Base-by-base conservation (phyloP, 2,329 filamentous ascomycete species). In the Talaromyces sp. region DNA sequence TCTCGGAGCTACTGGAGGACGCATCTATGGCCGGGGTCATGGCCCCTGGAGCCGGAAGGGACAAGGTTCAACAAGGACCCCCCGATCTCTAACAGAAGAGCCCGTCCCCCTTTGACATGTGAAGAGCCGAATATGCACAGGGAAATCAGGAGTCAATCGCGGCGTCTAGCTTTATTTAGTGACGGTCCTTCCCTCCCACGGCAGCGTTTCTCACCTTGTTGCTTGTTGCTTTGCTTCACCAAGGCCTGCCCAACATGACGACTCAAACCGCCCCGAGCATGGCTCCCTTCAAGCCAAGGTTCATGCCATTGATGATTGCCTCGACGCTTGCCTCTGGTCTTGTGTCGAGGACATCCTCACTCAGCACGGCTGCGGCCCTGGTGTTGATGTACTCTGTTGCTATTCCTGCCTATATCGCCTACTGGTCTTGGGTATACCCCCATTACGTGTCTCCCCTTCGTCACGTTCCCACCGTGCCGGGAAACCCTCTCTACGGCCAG, bases 401-500 rank as follows among this genome's bases (percentile, higher is more conserved):
- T 25, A 61, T 66, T 33, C 52, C 63, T 2, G 53, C 65, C n/a
- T 69, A 66, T 36, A 51, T 69, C 19, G 39, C 62, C 22, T 69
- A 68, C 58, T 65, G 64, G 64, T 65, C 63, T 8, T 67, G 64
- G 32, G 71, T 81, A 55, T 79, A 76, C 58, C 78, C 78, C 1
- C 71, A 73, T 60, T 77, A 79, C 62, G 63, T 79, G 17, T 80
- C 78, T 2, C 73, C 76, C 30, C 69, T 81, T 15, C 71, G 77
- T 47, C 72, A 78, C 60, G 65, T 81, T 25, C 78, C 78, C 0
- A 80, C 78, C 0, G 77, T 78, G 1, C 69, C 71, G 0, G 76
- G 75, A 30, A 60, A 19, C 75, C 78, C 77, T 55, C 73, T 80
- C 22, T 79, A 75, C 74, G 77, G 78, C 2, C 77, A 79, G 51